Evolutionary conservation across 305 asterid genomes (phyloP).

Genomic region (Solanum aculeatissimum): DNA sequence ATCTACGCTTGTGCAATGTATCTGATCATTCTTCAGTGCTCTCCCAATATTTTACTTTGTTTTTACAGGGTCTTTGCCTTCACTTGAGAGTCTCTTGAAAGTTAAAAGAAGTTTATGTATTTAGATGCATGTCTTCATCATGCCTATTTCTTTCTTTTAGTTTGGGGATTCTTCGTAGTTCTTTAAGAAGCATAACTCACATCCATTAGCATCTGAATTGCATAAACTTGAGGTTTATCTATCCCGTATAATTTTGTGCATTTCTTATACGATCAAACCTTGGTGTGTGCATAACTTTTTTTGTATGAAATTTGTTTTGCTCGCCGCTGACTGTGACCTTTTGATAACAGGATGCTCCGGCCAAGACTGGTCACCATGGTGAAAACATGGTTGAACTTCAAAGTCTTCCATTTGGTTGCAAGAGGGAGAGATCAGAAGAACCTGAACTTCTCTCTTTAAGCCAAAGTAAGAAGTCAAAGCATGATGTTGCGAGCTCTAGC

Average conservation of each 20-base stretch:
- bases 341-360: constrained; percentile 30
- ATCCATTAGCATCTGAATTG: not conserved
- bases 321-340: not conserved
- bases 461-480: constrained; percentile 46
- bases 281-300: not conserved
- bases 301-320: not conserved
- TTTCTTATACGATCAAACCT: not conserved
- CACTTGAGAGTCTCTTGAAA: not conserved
- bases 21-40: not conserved
- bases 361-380: constrained; percentile 27
- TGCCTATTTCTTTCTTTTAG: not conserved
- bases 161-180: not conserved
- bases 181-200: not conserved
- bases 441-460: constrained; percentile 39
- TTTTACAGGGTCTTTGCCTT: not conserved
- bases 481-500: constrained; percentile 59
- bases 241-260: not conserved
- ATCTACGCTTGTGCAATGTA: not conserved
- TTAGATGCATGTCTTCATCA: not conserved
- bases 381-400: constrained; percentile 19
- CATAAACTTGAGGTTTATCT: not conserved
- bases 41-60: not conserved
- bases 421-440: constrained; percentile 52
- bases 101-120: not conserved
- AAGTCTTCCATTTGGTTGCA: constrained; percentile 41